These are phyloP conservation scores for Stygiomarasmius scandens DNA, from an alignment of 1,284 basidiomycete genomes.

Conservation along the genomic window DNA sequence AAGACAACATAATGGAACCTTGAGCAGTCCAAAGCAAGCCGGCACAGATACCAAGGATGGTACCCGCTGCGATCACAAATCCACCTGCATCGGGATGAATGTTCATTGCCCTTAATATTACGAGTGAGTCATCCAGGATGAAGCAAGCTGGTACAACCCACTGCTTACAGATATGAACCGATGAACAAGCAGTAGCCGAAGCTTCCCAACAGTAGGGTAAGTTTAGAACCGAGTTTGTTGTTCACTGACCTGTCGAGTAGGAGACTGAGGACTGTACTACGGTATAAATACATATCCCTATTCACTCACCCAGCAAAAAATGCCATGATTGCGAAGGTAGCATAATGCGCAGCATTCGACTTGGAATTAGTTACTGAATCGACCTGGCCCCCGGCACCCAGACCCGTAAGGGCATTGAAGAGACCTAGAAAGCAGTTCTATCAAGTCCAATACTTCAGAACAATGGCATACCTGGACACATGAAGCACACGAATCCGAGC, in stretches of 20 bases:
- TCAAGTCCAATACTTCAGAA: neutral
- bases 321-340: conserved; percentile 65
- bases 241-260: conserved; percentile 65
- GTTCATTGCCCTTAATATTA: conserved; percentile 54
- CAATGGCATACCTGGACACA: conserved; percentile 58
- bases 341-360: conserved; percentile 66
- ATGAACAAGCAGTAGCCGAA: conserved; percentile 76
- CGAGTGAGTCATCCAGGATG: neutral
- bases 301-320: conserved; percentile 66
- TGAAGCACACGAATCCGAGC: conserved; percentile 69
- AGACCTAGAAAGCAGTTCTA: conserved; percentile 44
- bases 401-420: conserved; percentile 61
- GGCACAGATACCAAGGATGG: conserved; percentile 53
- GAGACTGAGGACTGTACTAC: conserved; percentile 8
- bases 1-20: conserved; percentile 67
- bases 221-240: conserved; percentile 75
- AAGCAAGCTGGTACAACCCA: too few species aligned
- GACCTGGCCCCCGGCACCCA: conserved; percentile 73
- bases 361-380: conserved; percentile 64
- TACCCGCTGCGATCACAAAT: conserved; percentile 79
- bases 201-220: conserved; percentile 74
- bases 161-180: conserved; percentile 68
- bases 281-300: too few species aligned
- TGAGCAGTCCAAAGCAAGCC: conserved; percentile 71
- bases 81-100: conserved; percentile 60